Conservation (phyloP, 1,284 basidiomycete species). For the Boletus mariae region DNA sequence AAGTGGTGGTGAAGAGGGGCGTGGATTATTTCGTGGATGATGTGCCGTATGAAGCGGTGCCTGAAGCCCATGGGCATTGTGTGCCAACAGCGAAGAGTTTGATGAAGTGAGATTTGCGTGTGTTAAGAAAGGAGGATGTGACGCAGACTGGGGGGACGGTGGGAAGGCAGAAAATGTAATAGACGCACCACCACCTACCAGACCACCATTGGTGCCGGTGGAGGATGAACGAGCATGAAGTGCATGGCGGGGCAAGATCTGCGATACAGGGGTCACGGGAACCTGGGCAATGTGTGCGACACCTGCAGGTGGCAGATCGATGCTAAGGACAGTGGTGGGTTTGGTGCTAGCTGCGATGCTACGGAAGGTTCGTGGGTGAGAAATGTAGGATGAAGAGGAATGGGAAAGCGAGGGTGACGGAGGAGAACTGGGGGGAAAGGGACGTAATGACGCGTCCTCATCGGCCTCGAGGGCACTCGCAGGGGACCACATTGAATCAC, state of each 20-base stretch:
- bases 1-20: constrained; percentile 82
- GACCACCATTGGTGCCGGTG: constrained; percentile 42
- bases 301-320: constrained; percentile 74
- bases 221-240: constrained; percentile 60
- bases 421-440: constrained; percentile 79
- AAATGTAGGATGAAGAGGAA: constrained; percentile 76
- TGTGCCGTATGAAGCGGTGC: constrained; percentile 86
- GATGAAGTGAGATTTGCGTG: constrained; percentile 32
- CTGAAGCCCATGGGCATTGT: constrained; percentile 44
- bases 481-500: constrained; percentile 73
- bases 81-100: constrained; percentile 22
- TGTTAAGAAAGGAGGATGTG: constrained; percentile 45
- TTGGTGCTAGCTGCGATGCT: constrained; percentile 89
- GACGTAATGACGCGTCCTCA: constrained; percentile 85
- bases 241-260: constrained; percentile 42
- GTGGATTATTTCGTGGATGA: constrained; percentile 93
- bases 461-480: constrained; percentile 74
- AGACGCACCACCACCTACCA: constrained; percentile 48
- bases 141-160: constrained; percentile 44
- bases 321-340: constrained; percentile 88
- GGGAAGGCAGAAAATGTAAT: constrained; percentile 70
- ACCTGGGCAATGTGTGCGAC: constrained; percentile 92
- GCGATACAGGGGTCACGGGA: constrained; percentile 54
- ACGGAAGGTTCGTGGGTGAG: constrained; percentile 73
- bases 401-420: constrained; percentile 80